Conservation (phyloP, 805 yeast species). For the Kodamaea kaohsiungensis region DNA sequence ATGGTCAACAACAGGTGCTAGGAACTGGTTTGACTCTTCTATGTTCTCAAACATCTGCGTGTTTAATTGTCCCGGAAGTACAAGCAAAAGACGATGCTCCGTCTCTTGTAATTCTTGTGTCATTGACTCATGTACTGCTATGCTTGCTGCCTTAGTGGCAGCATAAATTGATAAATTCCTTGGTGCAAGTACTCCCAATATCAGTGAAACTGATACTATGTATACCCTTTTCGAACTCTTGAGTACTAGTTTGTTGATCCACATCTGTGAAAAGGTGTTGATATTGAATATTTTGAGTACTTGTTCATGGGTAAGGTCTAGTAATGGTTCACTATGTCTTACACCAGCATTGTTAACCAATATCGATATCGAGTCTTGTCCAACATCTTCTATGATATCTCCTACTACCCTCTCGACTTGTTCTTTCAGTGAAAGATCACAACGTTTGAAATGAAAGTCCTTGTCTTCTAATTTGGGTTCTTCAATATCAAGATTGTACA, state of each 20-base stretch:
- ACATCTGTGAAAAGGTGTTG: slow-evolving; percentile 33
- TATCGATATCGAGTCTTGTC: slow-evolving; percentile 30
- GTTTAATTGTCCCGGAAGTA: slow-evolving; percentile 53
- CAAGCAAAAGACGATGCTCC: slow-evolving; percentile 32
- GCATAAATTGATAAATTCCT: slow-evolving; percentile 47
- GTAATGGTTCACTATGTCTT: slow-evolving; percentile 34
- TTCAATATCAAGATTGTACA: slow-evolving; percentile 34
- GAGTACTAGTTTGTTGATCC: slow-evolving; percentile 24
- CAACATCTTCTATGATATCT: slow-evolving; percentile 7
- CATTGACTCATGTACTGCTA: slow-evolving; percentile 47
- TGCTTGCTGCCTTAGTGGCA: slow-evolving; percentile 49
- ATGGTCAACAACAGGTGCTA: slow-evolving; percentile 51
- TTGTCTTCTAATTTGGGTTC: slow-evolving; percentile 14
- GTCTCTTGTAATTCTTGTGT: slow-evolving; percentile 34
- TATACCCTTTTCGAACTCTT: slow-evolving; percentile 21
- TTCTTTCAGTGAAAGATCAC: slow-evolving; percentile 25
- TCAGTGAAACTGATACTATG: slow-evolving; percentile 47
- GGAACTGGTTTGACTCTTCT: slow-evolving; percentile 37
- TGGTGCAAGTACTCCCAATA: slow-evolving; percentile 52
- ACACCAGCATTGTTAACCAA: slow-evolving; percentile 53
- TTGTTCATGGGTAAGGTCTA: slow-evolving; percentile 21
- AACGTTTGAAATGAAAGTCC: slow-evolving; percentile 21
- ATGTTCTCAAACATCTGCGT: slow-evolving; percentile 52
- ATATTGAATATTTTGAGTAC: slow-evolving; percentile 29
- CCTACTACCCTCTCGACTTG: slow-evolving; percentile 17